A percentile compares a stretch with the other conserved stretches of the same genome.
Evolutionary conservation across 2,329 filamentous ascomycete species (phyloP).

Genomic region (Monilinia aucupariae): DNA sequence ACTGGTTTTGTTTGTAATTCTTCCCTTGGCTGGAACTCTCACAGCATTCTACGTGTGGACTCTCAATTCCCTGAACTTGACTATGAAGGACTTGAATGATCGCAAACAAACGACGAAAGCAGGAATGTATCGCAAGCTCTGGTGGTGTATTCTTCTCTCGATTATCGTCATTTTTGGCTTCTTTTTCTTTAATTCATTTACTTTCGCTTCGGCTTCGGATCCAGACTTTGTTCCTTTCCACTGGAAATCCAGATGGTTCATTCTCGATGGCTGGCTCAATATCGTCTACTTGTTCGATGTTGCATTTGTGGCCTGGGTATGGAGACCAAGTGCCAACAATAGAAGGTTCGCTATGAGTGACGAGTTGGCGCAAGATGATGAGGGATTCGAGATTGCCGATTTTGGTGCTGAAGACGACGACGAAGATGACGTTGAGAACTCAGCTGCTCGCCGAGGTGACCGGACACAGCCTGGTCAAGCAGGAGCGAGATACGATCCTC

Average conservation of each 20-base stretch:
- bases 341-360: conserved; percentile 97
- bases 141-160: conserved; percentile 92
- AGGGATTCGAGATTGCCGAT: conserved; percentile 94
- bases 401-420: conserved; percentile 66
- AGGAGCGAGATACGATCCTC: conserved; percentile 36
- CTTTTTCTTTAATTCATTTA: conserved; percentile 97
- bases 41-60: conserved; percentile 99
- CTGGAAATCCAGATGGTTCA: conserved; percentile 97
- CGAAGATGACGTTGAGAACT: conserved; percentile 50
- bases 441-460: conserved; percentile 41
- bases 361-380: conserved; percentile 96
- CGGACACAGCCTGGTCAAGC: conserved; percentile 39
- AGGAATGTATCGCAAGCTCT: conserved; percentile 94
- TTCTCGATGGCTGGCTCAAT: conserved; percentile 95
- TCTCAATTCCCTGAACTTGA: conserved; percentile 86
- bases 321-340: conserved; percentile 95
- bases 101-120: conserved; percentile 92
- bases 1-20: conserved; percentile 84
- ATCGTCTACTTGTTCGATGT: conserved; percentile 94
- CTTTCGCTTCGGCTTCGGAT: conserved; percentile 77
- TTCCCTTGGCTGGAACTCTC: conserved; percentile 84
- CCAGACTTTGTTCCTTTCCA: conserved; percentile 92
- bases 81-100: conserved; percentile 92
- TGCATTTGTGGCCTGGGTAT: conserved; percentile 87
- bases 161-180: conserved; percentile 96